These are phyloP conservation scores for Arthrinium puccinioides DNA, from an alignment of 2,329 filamentous ascomycete species.

Conservation along the genomic window DNA sequence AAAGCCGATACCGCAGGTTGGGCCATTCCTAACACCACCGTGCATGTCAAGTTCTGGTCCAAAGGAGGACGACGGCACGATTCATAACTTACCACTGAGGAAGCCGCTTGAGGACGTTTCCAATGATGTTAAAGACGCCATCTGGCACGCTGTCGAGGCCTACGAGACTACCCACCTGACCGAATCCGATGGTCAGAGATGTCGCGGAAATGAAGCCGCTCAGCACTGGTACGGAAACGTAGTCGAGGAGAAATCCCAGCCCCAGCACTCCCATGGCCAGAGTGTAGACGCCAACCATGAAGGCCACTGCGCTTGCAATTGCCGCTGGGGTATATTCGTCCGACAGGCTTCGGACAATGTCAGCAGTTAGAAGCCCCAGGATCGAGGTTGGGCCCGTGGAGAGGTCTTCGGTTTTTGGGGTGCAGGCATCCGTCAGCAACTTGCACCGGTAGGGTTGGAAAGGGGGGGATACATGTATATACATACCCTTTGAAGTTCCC, in stretches of 20 bases:
- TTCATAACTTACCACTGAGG: conserved; percentile 28
- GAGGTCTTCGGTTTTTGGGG: conserved; percentile 33
- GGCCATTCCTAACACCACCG: conserved; percentile 35
- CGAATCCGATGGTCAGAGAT: conserved; percentile 57
- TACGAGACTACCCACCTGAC: conserved; percentile 55
- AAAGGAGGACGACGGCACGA: no score
- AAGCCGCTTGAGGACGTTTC: conserved; percentile 49
- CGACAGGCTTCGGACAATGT: conserved; percentile 47
- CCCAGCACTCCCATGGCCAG: conserved; percentile 53
- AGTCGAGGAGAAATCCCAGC: conserved; percentile 58
- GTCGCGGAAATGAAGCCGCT: conserved; percentile 61
- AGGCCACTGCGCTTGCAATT: conserved; percentile 53
- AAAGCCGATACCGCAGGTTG: conserved; percentile 53
- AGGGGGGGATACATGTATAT: no score
- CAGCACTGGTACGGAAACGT: conserved; percentile 57
- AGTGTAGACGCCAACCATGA: conserved; percentile 56
- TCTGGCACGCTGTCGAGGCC: conserved; percentile 43
- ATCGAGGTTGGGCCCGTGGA: conserved; percentile 59
- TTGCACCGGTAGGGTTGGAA: no score
- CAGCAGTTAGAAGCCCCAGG: conserved; percentile 54
- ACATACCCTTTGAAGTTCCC: conserved; percentile 52
- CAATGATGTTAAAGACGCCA: conserved; percentile 49
- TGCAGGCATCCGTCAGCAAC: conserved; percentile 2
- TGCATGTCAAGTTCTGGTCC: not conserved
- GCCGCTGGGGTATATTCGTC: conserved; percentile 45